phyloP scores from a whole-genome alignment of 1,284 basidiomycete species.

The Blastosporella zonata region DNA sequence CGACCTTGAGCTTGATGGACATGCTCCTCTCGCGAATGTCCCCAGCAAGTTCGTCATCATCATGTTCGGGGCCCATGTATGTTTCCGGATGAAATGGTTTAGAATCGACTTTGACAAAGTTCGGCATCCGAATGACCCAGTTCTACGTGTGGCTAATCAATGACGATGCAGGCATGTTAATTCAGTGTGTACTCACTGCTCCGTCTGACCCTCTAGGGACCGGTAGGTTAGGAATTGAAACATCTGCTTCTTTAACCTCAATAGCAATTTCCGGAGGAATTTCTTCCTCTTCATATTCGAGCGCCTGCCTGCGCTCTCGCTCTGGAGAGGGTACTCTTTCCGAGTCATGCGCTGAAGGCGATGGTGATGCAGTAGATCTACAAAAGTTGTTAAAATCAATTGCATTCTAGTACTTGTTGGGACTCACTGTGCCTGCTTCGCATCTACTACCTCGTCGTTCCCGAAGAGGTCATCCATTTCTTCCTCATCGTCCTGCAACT shows the following conservation, averaged over 20 bases:
- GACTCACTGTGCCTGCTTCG: slow-evolving; percentile 38
- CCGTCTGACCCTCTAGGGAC: slow-evolving; percentile 69
- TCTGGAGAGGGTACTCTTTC: slow-evolving; percentile 71
- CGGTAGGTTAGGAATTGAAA: slow-evolving; percentile 76
- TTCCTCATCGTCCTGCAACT: slow-evolving; percentile 47
- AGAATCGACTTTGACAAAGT: slow-evolving; percentile 79
- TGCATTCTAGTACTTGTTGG: slow-evolving; percentile 13
- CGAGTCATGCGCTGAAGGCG: slow-evolving; percentile 53
- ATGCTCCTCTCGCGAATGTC: slow-evolving; percentile 68
- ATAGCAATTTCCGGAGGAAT: slow-evolving; percentile 52
- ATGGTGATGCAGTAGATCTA: slow-evolving; percentile 38
- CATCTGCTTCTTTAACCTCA: slow-evolving; percentile 64
- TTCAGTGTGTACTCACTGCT: slow-evolving; percentile 46
- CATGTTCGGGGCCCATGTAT: slow-evolving; percentile 77
- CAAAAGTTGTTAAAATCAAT: slow-evolving; percentile 1
- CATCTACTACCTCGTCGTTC: slow-evolving; percentile 61
- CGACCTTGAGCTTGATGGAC: slow-evolving; percentile 81
- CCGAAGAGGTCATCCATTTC: slow-evolving; percentile 79
- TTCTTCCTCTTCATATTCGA: slow-evolving; percentile 84
- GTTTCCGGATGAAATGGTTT: slow-evolving; percentile 81
- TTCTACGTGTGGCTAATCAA: slow-evolving; percentile 41
- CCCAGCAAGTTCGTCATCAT: slow-evolving; percentile 64
- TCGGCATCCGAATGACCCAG: slow-evolving; percentile 82
- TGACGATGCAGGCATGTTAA: not conserved
- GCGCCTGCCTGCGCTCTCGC: slow-evolving; percentile 58